Percentiles rank a stretch among this genome's conserved stretches.
These are phyloP conservation scores for Rutstroemia sp. DNA, from an alignment of 2,329 filamentous ascomycete species.

Conservation along the genomic window DNA sequence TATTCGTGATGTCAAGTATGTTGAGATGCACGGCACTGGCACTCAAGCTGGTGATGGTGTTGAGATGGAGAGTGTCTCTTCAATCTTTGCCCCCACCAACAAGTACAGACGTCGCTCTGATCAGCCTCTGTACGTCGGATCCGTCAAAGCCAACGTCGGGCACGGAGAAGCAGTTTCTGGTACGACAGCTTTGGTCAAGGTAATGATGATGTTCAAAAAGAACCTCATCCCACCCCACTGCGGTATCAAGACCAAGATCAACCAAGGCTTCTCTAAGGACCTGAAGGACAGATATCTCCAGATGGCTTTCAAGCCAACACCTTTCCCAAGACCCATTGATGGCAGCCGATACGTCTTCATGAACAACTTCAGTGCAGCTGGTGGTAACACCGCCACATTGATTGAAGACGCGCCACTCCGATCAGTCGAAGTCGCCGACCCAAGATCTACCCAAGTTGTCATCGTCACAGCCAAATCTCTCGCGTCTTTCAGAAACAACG, in stretches of 20 bases:
- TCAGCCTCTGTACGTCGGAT: slow-evolving; percentile 8
- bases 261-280: slow-evolving; percentile 23
- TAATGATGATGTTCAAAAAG: slow-evolving; percentile 25
- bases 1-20: slow-evolving; percentile 10
- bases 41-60: slow-evolving; percentile 11
- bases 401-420: slow-evolving; percentile 17
- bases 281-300: slow-evolving; percentile 29
- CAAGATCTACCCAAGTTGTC: slow-evolving; percentile 7
- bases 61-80: slow-evolving; percentile 10
- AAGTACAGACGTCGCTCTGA: slow-evolving; percentile 16
- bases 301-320: slow-evolving; percentile 16
- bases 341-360: slow-evolving; percentile 31
- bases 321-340: slow-evolving; percentile 29
- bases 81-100: slow-evolving; percentile 16
- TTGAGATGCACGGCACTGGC: slow-evolving; percentile 13
- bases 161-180: slow-evolving; percentile 18
- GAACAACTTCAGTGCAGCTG: slow-evolving; percentile 42
- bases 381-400: slow-evolving; percentile 20
- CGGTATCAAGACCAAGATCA: slow-evolving; percentile 28
- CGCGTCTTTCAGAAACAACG: slow-evolving; percentile 9
- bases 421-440: background rate
- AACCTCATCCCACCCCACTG: slow-evolving; percentile 21
- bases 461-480: slow-evolving; percentile 8
- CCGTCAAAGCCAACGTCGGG: slow-evolving; percentile 9
- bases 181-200: slow-evolving; percentile 22